A percentile compares a stretch with the other conserved stretches of the same genome.
phyloP scores from a whole-genome alignment of 2,329 filamentous ascomycete species.

The Karstenula rhodostoma region DNA sequence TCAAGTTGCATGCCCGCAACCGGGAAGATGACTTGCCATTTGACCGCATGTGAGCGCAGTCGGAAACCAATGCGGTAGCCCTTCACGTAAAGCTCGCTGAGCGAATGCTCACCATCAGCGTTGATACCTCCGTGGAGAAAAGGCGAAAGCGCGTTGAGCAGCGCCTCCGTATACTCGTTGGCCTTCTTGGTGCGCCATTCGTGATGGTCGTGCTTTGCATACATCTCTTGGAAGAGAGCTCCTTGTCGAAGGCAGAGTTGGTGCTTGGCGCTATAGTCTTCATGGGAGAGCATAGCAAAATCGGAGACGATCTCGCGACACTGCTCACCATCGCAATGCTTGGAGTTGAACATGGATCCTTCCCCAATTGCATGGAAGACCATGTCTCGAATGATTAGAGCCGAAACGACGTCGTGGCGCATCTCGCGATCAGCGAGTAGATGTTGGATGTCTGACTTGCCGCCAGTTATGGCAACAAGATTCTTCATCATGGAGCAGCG shows the following conservation, averaged over 20 bases:
- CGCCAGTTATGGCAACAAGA: slow-evolving; percentile 9
- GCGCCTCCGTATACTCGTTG: slow-evolving; percentile 3
- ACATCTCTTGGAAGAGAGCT: slow-evolving; percentile 25
- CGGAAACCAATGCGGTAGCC: slow-evolving; percentile 34
- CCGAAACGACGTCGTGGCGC: slow-evolving; percentile 23
- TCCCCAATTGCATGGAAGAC: slow-evolving; percentile 24
- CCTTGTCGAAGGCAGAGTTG: slow-evolving; percentile 21
- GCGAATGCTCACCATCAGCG: slow-evolving; percentile 17
- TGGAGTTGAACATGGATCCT: slow-evolving; percentile 20
- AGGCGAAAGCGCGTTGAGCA: slow-evolving; percentile 13
- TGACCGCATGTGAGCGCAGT: slow-evolving; percentile 26
- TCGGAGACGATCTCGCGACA: slow-evolving; percentile 17
- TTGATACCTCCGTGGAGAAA: slow-evolving; percentile 12
- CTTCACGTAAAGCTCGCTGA: slow-evolving; percentile 30
- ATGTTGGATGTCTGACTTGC: slow-evolving; percentile 15
- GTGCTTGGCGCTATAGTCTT: slow-evolving; percentile 17
- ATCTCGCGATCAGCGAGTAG: slow-evolving; percentile 24
- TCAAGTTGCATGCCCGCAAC: slow-evolving; percentile 19
- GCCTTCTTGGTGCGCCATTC: slow-evolving; percentile 22
- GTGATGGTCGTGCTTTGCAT: slow-evolving; percentile 16
- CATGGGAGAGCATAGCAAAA: slow-evolving; percentile 9
- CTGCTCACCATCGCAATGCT: slow-evolving; percentile 14
- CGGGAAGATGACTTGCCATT: slow-evolving; percentile 29
- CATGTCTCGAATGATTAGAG: slow-evolving; percentile 23
- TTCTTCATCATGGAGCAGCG: slow-evolving; percentile 7